phyloP scores from a whole-genome alignment of 1,139 yeast species.

The Eremothecium cymbalariae region DNA sequence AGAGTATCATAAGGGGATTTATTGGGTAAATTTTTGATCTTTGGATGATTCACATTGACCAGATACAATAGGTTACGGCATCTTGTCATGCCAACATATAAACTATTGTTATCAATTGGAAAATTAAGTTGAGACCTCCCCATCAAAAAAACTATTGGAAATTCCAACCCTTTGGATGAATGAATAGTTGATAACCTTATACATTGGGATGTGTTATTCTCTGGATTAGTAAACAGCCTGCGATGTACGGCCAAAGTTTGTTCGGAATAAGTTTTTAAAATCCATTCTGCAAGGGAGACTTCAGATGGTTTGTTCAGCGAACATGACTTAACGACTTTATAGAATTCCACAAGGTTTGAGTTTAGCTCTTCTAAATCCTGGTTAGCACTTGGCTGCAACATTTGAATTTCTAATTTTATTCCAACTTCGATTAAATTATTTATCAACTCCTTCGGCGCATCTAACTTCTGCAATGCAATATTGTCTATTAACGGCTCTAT shows the following conservation, averaged over 20 bases:
- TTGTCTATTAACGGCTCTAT: constrained; percentile 13
- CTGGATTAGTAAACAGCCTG: constrained; percentile 12
- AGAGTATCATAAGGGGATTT: constrained; percentile 7
- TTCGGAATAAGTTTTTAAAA: constrained; percentile 43
- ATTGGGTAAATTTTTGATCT: not conserved
- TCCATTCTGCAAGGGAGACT: constrained; percentile 30
- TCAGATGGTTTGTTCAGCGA: constrained; percentile 18
- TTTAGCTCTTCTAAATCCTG: constrained; percentile 14
- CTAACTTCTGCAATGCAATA: constrained; percentile 3
- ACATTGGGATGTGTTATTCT: constrained; percentile 22
- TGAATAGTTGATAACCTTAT: constrained; percentile 58
- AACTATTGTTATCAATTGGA: constrained; percentile 32
- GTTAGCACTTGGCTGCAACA: constrained; percentile 12
- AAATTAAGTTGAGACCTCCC: constrained; percentile 30
- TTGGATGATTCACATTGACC: constrained; percentile 26
- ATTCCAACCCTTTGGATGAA: constrained; percentile 64
- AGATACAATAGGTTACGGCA: constrained; percentile 48
- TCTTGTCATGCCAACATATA: constrained; percentile 61
- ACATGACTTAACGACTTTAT: constrained; percentile 27
- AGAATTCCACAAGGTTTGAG: constrained; percentile 27
- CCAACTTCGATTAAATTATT: constrained; percentile 11
- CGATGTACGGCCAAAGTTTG: constrained; percentile 32
- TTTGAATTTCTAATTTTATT: constrained; percentile 11
- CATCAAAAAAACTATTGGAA: constrained; percentile 55
- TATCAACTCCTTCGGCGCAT: not conserved